Evolutionary conservation across 1,139 yeast genomes (phyloP).

Genomic region (Kurtzmaniella quercitrusa): DNA sequence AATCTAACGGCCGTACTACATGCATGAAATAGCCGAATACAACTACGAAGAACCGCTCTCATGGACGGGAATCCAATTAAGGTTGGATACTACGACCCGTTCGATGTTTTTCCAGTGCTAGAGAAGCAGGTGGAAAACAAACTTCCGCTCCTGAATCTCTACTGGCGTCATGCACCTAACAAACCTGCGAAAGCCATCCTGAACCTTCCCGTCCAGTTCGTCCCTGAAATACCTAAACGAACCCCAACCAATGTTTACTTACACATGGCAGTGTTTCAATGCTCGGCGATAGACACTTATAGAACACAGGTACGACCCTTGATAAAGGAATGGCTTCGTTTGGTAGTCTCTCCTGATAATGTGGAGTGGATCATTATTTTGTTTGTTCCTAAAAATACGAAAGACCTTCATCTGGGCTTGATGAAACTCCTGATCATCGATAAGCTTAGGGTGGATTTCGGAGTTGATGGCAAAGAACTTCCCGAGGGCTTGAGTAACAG

Average conservation of each 20-base stretch:
- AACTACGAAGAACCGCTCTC: background rate
- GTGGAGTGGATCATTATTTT: conserved; percentile 66
- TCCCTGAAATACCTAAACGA: conserved; percentile 55
- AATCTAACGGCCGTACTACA: background rate
- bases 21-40: background rate
- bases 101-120: conserved; percentile 58
- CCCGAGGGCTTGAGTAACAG: conserved; percentile 7
- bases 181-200: conserved; percentile 67
- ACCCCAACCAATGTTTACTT: conserved; percentile 46
- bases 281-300: conserved; percentile 68
- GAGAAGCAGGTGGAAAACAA: conserved; percentile 46
- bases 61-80: conserved; percentile 23
- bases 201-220: conserved; percentile 51
- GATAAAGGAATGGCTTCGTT: conserved; percentile 73
- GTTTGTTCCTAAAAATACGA: conserved; percentile 43
- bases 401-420: conserved; percentile 36
- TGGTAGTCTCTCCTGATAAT: conserved; percentile 37
- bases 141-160: conserved; percentile 69
- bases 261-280: conserved; percentile 64
- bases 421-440: conserved; percentile 58
- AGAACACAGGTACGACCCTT: conserved; percentile 76
- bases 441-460: conserved; percentile 66
- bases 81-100: conserved; percentile 84
- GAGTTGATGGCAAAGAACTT: conserved; percentile 38
- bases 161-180: conserved; percentile 63